phyloP scores from a whole-genome alignment of 2,329 filamentous ascomycete species.

The Hypoxylon sp. region DNA sequence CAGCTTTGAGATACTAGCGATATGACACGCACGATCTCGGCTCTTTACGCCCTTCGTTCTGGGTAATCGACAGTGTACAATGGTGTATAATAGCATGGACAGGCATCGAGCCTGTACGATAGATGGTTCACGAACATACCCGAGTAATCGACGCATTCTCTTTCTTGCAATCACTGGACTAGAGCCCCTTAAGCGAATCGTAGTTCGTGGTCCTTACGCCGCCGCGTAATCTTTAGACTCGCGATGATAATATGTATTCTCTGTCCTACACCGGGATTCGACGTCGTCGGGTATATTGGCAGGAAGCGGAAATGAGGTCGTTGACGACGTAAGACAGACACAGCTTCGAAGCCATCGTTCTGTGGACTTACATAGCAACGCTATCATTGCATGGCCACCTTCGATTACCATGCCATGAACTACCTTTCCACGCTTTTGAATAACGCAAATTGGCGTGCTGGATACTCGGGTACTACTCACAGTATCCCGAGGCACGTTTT shows the following conservation, averaged over 20 bases:
- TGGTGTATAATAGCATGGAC: slow-evolving; percentile 35
- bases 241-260: slow-evolving; percentile 2
- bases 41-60: slow-evolving; percentile 1
- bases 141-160: slow-evolving; percentile 19
- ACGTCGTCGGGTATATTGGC: slow-evolving; percentile 23
- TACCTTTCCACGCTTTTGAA: neutral
- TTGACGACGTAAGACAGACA: slow-evolving; percentile 15
- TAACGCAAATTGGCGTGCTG: neutral
- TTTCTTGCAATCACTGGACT: neutral
- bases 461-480: neutral
- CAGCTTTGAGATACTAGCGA: slow-evolving; percentile 8
- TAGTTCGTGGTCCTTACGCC: neutral
- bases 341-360: slow-evolving; percentile 2
- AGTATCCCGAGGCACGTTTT: neutral
- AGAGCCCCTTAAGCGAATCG: neutral
- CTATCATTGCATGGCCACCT: neutral
- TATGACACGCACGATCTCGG: slow-evolving; percentile 15
- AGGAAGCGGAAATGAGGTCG: slow-evolving; percentile 12
- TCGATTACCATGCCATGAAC: slow-evolving; percentile 8
- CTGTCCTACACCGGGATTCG: slow-evolving; percentile 21
- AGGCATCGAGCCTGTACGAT: slow-evolving; percentile 27
- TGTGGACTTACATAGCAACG: neutral
- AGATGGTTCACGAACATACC: slow-evolving; percentile 27
- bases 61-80: slow-evolving; percentile 24
- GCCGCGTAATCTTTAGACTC: slow-evolving; percentile 27